Percentiles rank a stretch among this genome's conserved stretches.
Conservation (phyloP, 2,329 filamentous ascomycete species). For the Alternaria ethzedia region DNA sequence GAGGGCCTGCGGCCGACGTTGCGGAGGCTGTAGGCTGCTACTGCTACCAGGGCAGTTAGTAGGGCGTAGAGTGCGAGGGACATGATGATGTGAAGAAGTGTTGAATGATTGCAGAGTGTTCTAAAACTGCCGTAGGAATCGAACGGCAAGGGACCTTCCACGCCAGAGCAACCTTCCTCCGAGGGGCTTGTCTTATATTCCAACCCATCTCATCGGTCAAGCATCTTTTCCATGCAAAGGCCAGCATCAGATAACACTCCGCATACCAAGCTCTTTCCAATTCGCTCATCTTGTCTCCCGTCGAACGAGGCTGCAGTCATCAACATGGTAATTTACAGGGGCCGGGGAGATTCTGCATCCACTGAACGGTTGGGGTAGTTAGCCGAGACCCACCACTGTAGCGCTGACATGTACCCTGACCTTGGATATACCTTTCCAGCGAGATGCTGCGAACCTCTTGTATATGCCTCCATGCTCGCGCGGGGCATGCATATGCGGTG, state of each 20-base stretch:
- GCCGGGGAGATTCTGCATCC: background rate
- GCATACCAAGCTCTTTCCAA: no score
- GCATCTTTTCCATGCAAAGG: background rate
- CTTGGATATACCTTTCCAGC: background rate
- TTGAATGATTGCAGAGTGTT: background rate
- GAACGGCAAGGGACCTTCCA: background rate
- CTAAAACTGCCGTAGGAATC: background rate
- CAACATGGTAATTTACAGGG: background rate
- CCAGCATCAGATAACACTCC: background rate
- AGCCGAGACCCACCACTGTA: background rate
- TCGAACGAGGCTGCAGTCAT: background rate
- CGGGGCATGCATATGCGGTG: background rate
- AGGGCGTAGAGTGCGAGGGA: background rate
- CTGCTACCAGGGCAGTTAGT: background rate
- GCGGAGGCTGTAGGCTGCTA: slow-evolving; percentile 9
- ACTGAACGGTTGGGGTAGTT: background rate
- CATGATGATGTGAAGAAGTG: background rate
- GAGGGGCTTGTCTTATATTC: background rate
- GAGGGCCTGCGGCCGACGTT: slow-evolving; percentile 38
- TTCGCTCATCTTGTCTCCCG: background rate
- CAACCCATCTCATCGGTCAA: background rate
- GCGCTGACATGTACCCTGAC: background rate
- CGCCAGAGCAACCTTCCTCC: background rate
- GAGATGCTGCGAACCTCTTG: background rate
- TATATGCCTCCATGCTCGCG: background rate